Conservation (phyloP, 305 asterid species). For the Nicotiana rustica region DNA sequence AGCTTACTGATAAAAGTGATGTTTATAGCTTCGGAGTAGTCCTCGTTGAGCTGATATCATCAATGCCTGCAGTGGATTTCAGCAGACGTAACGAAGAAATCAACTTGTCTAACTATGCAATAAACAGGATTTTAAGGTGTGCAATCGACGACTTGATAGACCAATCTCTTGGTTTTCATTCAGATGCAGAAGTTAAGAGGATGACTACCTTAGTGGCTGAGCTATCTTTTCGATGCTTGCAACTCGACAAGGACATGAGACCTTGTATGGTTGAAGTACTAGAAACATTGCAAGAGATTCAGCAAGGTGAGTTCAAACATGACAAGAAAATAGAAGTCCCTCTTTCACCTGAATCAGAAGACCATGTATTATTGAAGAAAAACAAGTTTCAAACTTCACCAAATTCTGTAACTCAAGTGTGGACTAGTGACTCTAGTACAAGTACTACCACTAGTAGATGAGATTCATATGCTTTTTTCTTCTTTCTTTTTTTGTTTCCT, state of each 20-base stretch:
- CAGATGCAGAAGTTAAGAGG: conserved; percentile 56
- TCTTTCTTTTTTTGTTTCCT: background rate
- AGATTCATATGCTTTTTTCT: background rate
- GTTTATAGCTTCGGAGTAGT: conserved; percentile 90
- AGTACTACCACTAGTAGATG: conserved; percentile 24
- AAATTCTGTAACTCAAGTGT: conserved; percentile 40
- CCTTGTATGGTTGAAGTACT: conserved; percentile 78
- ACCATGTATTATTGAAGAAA: conserved; percentile 38
- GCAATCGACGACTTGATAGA: conserved; percentile 69
- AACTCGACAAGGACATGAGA: conserved; percentile 74
- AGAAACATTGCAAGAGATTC: conserved; percentile 51
- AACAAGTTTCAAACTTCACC: conserved; percentile 39
- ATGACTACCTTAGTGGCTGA: conserved; percentile 76
- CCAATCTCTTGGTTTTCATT: conserved; percentile 53
- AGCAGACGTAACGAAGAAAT: conserved; percentile 71
- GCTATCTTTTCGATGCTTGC: conserved; percentile 79
- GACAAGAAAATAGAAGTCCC: background rate
- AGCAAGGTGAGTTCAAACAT: conserved; percentile 14
- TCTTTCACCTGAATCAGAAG: conserved; percentile 46
- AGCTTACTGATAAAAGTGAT: conserved; percentile 75
- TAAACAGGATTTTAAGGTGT: conserved; percentile 62
- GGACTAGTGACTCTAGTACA: conserved; percentile 45
- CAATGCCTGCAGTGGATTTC: conserved; percentile 47
- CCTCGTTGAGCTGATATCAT: conserved; percentile 68
- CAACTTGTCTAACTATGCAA: conserved; percentile 67